Conservation (phyloP, 1,284 basidiomycete genomes). For the Cutaneotrichosporon dermatis region DNA sequence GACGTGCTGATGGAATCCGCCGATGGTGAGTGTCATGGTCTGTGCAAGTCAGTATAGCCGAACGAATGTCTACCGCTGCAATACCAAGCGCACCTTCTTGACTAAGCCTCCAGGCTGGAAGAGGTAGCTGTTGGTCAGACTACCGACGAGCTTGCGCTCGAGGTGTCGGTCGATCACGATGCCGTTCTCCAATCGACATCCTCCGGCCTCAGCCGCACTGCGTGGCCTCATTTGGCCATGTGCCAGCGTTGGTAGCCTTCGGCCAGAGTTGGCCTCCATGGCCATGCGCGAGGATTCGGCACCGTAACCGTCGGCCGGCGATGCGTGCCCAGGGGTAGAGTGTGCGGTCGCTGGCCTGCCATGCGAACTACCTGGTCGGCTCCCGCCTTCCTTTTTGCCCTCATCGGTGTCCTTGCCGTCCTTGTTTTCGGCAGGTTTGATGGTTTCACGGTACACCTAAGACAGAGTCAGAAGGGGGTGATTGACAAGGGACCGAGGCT, state of each 20-base stretch:
- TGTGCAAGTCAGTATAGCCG: constrained; percentile 37
- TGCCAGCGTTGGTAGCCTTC: constrained; percentile 10
- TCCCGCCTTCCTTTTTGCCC: constrained; percentile 13
- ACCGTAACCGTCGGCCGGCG: constrained; percentile 6
- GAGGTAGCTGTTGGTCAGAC: constrained; percentile 82
- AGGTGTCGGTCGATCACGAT: constrained; percentile 21
- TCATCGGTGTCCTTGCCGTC: constrained; percentile 15
- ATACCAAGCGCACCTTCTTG: constrained; percentile 69
- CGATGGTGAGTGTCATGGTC: constrained; percentile 87
- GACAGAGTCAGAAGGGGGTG: not conserved
- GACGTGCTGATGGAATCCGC: constrained; percentile 82
- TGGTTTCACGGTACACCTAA: constrained; percentile 80
- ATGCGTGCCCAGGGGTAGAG: constrained; percentile 15
- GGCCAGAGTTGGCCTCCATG: constrained; percentile 10
- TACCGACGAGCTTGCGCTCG: constrained; percentile 78
- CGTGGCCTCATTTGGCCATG: constrained; percentile 22
- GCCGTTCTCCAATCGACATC: constrained; percentile 21
- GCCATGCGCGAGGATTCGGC: constrained; percentile 23
- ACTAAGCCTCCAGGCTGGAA: constrained; percentile 87
- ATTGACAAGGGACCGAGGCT: too few species aligned
- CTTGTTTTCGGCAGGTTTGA: constrained; percentile 55
- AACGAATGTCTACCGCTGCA: too few species aligned
- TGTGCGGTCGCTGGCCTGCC: constrained; percentile 13
- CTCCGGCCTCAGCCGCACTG: constrained; percentile 20
- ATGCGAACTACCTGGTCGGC: constrained; percentile 12